A percentile compares a stretch with the other conserved stretches of the same genome.
Conservation (phyloP, 352 stramenopile genomes). For the Phytophthora uliginosa region DNA sequence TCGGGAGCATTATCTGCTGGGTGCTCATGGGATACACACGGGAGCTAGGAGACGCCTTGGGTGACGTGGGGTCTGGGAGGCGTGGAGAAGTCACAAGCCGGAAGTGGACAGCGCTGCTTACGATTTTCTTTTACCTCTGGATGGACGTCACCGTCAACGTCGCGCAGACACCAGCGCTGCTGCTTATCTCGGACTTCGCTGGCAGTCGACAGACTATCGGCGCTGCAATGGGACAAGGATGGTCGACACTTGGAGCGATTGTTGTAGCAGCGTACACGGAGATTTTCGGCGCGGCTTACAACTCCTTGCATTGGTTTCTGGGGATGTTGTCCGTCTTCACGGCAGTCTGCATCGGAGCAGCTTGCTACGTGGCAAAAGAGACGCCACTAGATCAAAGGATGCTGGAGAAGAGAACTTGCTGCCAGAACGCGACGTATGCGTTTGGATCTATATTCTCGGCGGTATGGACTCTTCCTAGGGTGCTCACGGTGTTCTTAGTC, state of each 20-base stretch:
- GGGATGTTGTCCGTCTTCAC: constrained; percentile 62
- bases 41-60: constrained; percentile 52
- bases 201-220: constrained; percentile 61
- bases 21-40: constrained; percentile 63
- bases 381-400: constrained; percentile 28
- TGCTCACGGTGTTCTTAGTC: constrained; percentile 36
- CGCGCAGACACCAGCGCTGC: constrained; percentile 50
- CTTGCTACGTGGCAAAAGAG: constrained; percentile 47
- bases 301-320: constrained; percentile 60
- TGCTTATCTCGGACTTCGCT: constrained; percentile 70
- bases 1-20: constrained; percentile 59
- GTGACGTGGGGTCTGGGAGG: constrained; percentile 46
- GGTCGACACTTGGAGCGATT: constrained; percentile 57
- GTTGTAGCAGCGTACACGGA: constrained; percentile 61
- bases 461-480: constrained; percentile 30
- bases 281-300: constrained; percentile 57
- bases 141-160: constrained; percentile 76
- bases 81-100: constrained; percentile 41
- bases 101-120: constrained; percentile 59
- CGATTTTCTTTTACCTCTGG: constrained; percentile 70
- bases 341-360: constrained; percentile 35
- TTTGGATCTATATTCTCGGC: constrained; percentile 43
- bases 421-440: constrained; percentile 27
- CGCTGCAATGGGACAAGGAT: constrained; percentile 54
- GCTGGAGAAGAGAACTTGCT: constrained; percentile 22